Base-by-base conservation (phyloP, 495 filamentous ascomycete species). In the Aspergillus haitiensis region DNA sequence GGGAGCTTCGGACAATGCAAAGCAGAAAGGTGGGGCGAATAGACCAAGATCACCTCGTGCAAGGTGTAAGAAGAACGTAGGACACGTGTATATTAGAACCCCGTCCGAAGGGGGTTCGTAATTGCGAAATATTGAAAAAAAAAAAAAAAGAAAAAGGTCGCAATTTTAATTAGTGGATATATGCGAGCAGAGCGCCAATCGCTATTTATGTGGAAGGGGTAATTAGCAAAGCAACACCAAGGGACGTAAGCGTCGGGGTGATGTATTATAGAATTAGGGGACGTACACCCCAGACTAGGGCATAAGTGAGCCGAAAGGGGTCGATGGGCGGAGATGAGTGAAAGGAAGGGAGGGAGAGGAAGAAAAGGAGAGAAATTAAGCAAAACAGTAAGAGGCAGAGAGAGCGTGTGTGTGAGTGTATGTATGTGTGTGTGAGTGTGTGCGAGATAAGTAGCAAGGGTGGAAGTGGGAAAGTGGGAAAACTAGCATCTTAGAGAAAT, bases 1-100 rank as follows among this genome's bases (percentile, higher is more conserved):
- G 62, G 63, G 65, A 58, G 50, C 50, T 67, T 62, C 70, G 71
- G 72, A 70, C 70, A 68, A 56, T 70, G 74, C 69, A 72, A 60
- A 62, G 60, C 52, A 44, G 56, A 44, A n/a, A 47, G 52, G 52
- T 48, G 59, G 42, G 48, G 55, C 27, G 37, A 57, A 55, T 44
- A 21, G 45, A 56, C 40, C 21, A 50, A 45, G 21, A 10, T 21
- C 52, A 50, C 16, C 51, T 63, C 56, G 62, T 61, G 57, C 51
- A 53, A 52, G 18, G 44, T 42, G 52, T 48, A 51, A 55, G 48
- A 39, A 55, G 42, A 51, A 18, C 53, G 31, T 35, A 15, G 34
- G 34, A 52, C 45, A 59, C 51, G 48, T 61, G 63, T 56, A 56
- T 32, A 49, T 33, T 11, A 51, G 36, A 52, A 44, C 53, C 44